Evolutionary conservation across 2,329 filamentous ascomycete species (phyloP).

Genomic region (Hymenoscyphus repandus): DNA sequence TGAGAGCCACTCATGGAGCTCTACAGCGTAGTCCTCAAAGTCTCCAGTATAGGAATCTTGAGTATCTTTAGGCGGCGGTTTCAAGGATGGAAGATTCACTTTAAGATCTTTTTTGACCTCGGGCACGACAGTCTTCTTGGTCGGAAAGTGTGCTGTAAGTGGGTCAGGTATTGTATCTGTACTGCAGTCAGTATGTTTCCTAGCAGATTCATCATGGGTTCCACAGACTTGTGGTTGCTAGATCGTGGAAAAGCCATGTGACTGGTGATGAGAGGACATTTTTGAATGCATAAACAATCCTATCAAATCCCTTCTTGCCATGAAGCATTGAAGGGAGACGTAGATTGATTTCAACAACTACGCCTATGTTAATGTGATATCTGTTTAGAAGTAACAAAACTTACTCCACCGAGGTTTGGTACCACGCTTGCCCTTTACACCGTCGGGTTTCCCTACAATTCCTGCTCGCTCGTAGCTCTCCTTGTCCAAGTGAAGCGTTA

Average conservation of each 20-base stretch:
- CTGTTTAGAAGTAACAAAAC: conserved; percentile 20
- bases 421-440: conserved; percentile 51
- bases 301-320: conserved; percentile 30
- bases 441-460: conserved; percentile 65
- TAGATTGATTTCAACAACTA: conserved; percentile 75
- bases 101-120: conserved; percentile 27
- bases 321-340: conserved; percentile 67
- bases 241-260: conserved; percentile 75
- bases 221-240: conserved; percentile 41
- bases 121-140: conserved; percentile 35
- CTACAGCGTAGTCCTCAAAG: conserved; percentile 57
- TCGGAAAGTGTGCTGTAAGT: conserved; percentile 41
- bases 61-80: conserved; percentile 27
- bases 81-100: conserved; percentile 26
- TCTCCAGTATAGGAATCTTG: conserved; percentile 38
- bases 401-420: conserved; percentile 70
- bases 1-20: conserved; percentile 70
- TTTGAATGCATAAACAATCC: conserved; percentile 38
- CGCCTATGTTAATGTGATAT: conserved; percentile 16
- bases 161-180: conserved; percentile 45
- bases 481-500: conserved; percentile 74
- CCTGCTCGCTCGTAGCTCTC: conserved; percentile 80
- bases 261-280: conserved; percentile 65
- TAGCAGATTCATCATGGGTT: neutral
- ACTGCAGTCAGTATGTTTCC: conserved; percentile 24